Base-by-base conservation (phyloP, 106 monocot species). In the Dendrobium chrysotoxum region DNA sequence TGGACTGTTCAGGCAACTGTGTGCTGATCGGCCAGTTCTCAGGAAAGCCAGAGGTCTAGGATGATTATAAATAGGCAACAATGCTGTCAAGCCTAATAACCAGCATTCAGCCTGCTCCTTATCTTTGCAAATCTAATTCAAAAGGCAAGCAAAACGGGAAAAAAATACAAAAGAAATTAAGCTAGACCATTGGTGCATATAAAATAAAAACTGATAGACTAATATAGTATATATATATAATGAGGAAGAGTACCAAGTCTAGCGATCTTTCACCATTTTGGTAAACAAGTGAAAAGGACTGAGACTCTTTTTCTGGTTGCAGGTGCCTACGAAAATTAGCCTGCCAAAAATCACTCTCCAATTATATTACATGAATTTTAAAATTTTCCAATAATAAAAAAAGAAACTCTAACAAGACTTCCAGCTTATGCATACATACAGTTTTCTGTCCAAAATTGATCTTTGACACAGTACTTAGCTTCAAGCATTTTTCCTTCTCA, bases 101-200 rank as follows among this genome's bases (percentile, higher is more conserved):
- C 93, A 96, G 40, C 82, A 86, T 57, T 91, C 88, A 72, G 92
- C 92, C 78, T 95, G 92, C 75, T 90, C 88, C 81, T 85, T 90
- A 67, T 93, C 91, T 81, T 91, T 95, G 85, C 93, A 95, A 83
- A 95, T 93, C 93, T 95, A 88, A 72, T 31, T 13, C 41, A 41
- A 40, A 75, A 16, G 2, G 2, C 35, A 35, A 35, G 0, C 35
- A 35, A 35, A 35, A 35, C 35, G 35, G 35, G 26, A 72, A 28
- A 54, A n/a, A 76, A 30, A 57, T 6, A 18, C 17, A 47, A 16
- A 39, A 66, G 4, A 35, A 55, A 31, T 67, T 26, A 77, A 31
- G 21, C 72, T 31, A n/a, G 7, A 46, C 46, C 46, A 57, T 20
- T 57, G 57, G 57, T 18, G n/a, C 66, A 23, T 26, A 66, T 28